Percentiles rank a stretch among this genome's conserved stretches.
Evolutionary conservation across 2,329 filamentous ascomycete genomes (phyloP).

Genomic region (Colletotrichum orbiculare): DNA sequence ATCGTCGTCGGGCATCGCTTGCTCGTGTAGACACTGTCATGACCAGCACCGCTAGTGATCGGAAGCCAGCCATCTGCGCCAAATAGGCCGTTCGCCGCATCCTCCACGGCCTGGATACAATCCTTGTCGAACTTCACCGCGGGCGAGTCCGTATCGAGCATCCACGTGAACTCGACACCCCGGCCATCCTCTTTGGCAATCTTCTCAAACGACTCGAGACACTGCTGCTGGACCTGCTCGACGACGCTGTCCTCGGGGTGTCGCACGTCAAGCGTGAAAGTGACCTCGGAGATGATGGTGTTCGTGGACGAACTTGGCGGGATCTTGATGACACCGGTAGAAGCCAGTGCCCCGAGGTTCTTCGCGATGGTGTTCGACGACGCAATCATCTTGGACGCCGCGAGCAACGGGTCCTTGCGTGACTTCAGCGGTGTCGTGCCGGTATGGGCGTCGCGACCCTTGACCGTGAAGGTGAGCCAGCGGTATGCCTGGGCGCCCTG

Average conservation of each 20-base stretch:
- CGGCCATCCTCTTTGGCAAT: slow-evolving; percentile 42
- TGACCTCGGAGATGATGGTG: slow-evolving; percentile 33
- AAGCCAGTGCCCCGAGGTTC: slow-evolving; percentile 70
- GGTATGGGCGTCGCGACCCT: slow-evolving; percentile 77
- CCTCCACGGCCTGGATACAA: slow-evolving; percentile 74
- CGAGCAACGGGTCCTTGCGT: slow-evolving; percentile 75
- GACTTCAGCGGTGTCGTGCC: slow-evolving; percentile 77
- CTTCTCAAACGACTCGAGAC: slow-evolving; percentile 39
- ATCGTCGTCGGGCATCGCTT: slow-evolving; percentile 71
- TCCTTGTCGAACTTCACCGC: slow-evolving; percentile 74
- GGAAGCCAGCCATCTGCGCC: slow-evolving; percentile 52
- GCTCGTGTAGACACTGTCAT: slow-evolving; percentile 68
- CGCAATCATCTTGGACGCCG: slow-evolving; percentile 74
- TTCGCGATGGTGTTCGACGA: slow-evolving; percentile 72
- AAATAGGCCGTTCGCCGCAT: slow-evolving; percentile 67
- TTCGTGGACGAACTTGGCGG: slow-evolving; percentile 38
- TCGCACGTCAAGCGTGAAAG: slow-evolving; percentile 38
- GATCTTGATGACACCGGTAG: slow-evolving; percentile 71
- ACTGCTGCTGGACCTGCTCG: slow-evolving; percentile 38
- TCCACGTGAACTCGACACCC: slow-evolving; percentile 64
- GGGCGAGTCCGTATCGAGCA: slow-evolving; percentile 69
- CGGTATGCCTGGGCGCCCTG: slow-evolving; percentile 79
- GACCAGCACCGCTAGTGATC: slow-evolving; percentile 56
- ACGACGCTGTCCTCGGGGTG: slow-evolving; percentile 36
- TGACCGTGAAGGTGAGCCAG: slow-evolving; percentile 76